Percentiles rank a stretch among this genome's conserved stretches.
These are phyloP conservation scores for Exserohilum rostratum DNA, from an alignment of 2,329 filamentous ascomycete genomes.

Conservation along the genomic window DNA sequence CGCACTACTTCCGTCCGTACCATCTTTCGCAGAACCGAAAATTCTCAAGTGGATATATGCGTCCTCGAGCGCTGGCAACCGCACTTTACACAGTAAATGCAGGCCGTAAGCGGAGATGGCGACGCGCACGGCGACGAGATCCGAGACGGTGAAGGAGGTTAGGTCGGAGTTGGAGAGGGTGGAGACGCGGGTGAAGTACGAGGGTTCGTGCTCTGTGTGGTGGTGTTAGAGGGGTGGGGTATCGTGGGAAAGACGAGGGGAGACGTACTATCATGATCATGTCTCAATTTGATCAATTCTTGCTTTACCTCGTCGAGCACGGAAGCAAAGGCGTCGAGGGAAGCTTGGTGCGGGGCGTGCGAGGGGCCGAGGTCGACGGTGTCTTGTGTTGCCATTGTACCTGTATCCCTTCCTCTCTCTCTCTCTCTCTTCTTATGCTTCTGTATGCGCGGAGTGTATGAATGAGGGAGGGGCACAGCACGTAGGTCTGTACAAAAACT, in stretches of 20 bases:
- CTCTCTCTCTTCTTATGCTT: no score
- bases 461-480: no score
- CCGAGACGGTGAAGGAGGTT: constrained; percentile 30
- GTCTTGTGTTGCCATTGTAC: constrained; percentile 48
- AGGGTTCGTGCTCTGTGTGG: constrained; percentile 44
- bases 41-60: constrained; percentile 42
- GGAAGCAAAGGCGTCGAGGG: constrained; percentile 41
- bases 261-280: constrained; percentile 43
- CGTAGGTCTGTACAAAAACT: no score
- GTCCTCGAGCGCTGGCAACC: constrained; percentile 29
- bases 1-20: constrained; percentile 38
- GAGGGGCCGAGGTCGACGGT: constrained; percentile 40
- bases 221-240: no score
- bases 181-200: constrained; percentile 48
- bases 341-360: constrained; percentile 45
- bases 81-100: constrained; percentile 41
- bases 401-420: no score
- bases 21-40: constrained; percentile 41
- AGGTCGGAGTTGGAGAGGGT: constrained; percentile 49
- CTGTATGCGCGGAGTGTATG: no score
- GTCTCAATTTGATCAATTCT: constrained; percentile 43
- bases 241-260: no score
- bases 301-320: constrained; percentile 41
- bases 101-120: constrained; percentile 41
- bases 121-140: constrained; percentile 38